A percentile compares a stretch with the other conserved stretches of the same genome.
Conservation (phyloP, 129 eudicot genomes). For the Arctium lappa region DNA sequence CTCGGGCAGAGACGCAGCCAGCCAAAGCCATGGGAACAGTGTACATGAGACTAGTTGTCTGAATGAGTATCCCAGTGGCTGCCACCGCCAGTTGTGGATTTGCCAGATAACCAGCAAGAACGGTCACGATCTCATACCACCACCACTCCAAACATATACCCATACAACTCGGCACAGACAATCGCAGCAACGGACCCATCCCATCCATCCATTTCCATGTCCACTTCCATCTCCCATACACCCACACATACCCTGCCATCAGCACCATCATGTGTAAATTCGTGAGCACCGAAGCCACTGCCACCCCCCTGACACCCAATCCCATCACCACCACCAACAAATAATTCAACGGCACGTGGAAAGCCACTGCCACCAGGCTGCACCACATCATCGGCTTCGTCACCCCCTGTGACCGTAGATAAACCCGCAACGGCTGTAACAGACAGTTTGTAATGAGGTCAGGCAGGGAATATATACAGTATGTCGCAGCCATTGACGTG, state of each 20-base stretch:
- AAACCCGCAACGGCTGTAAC: conserved; percentile 79
- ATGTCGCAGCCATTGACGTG: conserved; percentile 64
- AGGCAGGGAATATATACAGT: conserved; percentile 69
- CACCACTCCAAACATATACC: conserved; percentile 97
- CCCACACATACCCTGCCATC: conserved; percentile 64
- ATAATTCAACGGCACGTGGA: conserved; percentile 78
- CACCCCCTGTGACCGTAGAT: conserved; percentile 78
- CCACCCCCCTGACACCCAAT: conserved; percentile 81
- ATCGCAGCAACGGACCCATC: conserved; percentile 41
- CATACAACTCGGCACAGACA: conserved; percentile 81
- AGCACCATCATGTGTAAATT: conserved; percentile 69
- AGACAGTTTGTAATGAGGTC: conserved; percentile 75
- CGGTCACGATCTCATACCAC: conserved; percentile 99
- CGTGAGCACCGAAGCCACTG: conserved; percentile 76
- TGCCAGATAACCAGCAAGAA: conserved; percentile 74
- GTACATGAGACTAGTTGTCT: conserved; percentile 87
- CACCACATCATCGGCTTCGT: conserved; percentile 88
- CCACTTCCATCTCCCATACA: conserved; percentile 67
- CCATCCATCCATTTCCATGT: conserved; percentile 63
- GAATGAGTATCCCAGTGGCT: conserved; percentile 84
- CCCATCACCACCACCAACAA: conserved; percentile 46
- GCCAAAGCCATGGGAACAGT: conserved; percentile 98
- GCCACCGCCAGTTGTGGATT: conserved; percentile 80
- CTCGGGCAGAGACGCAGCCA: conserved; percentile 93
- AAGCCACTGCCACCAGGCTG: conserved; percentile 58